Evolutionary conservation across 2,329 filamentous ascomycete species (phyloP).

Genomic region (Aspergillus sp.): DNA sequence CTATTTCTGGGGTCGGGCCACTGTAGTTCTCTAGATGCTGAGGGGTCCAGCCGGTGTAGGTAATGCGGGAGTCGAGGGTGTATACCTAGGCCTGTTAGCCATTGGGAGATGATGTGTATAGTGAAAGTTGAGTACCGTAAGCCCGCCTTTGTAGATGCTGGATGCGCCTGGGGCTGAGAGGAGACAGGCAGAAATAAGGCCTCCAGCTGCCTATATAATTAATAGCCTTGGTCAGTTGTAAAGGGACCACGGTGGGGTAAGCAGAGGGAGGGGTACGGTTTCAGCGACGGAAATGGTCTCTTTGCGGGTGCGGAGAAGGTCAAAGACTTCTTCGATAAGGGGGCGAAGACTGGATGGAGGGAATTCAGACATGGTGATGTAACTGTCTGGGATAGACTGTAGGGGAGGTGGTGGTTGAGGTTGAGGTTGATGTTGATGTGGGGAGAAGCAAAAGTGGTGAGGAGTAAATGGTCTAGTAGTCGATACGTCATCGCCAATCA

Average conservation of each 20-base stretch:
- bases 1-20: constrained; percentile 62
- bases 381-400: not conserved
- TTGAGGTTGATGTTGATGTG: not conserved
- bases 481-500: not conserved
- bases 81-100: constrained; percentile 46
- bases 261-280: constrained; percentile 46
- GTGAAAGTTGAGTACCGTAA: constrained; percentile 46
- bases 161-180: constrained; percentile 62
- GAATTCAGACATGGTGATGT: constrained; percentile 30
- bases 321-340: constrained; percentile 53
- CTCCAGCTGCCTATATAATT: constrained; percentile 56
- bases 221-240: not conserved
- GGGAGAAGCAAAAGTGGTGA: not conserved
- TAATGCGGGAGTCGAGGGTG: constrained; percentile 59
- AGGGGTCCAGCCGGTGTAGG: constrained; percentile 63
- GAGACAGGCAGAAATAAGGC: constrained; percentile 61
- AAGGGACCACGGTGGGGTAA: not conserved
- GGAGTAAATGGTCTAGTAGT: not conserved
- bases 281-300: constrained; percentile 64
- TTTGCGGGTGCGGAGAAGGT: constrained; percentile 55
- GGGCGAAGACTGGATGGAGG: constrained; percentile 40
- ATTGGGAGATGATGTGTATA: not conserved
- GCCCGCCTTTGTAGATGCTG: constrained; percentile 61
- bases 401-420: not conserved
- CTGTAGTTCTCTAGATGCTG: constrained; percentile 54